These are phyloP conservation scores for Fusarium pseudocircinatum DNA, from an alignment of 2,329 filamentous ascomycete genomes.

Conservation along the genomic window DNA sequence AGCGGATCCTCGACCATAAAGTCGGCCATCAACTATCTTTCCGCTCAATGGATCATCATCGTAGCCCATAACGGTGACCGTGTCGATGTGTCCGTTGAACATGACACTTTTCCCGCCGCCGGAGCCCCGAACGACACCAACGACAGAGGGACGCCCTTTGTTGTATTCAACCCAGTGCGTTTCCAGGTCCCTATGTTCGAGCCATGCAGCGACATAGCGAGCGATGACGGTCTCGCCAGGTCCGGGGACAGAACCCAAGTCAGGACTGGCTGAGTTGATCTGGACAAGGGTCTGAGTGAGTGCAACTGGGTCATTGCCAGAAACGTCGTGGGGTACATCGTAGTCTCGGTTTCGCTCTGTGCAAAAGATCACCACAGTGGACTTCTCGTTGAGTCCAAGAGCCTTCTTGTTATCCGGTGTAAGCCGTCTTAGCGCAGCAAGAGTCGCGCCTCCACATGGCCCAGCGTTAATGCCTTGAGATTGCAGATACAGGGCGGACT, in stretches of 20 bases:
- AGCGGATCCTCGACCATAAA: slow-evolving; percentile 58
- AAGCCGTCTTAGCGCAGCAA: slow-evolving; percentile 66
- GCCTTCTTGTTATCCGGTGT: slow-evolving; percentile 46
- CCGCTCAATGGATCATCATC: slow-evolving; percentile 57
- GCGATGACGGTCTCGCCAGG: slow-evolving; percentile 58
- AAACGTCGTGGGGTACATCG: slow-evolving; percentile 52
- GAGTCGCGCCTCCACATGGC: slow-evolving; percentile 69
- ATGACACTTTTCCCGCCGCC: slow-evolving; percentile 60
- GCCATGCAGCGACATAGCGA: slow-evolving; percentile 59
- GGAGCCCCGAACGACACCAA: slow-evolving; percentile 57
- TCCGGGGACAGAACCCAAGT: slow-evolving; percentile 52
- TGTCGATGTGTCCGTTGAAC: slow-evolving; percentile 64
- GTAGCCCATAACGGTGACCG: slow-evolving; percentile 59
- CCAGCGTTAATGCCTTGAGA: slow-evolving; percentile 60
- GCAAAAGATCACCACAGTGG: slow-evolving; percentile 71
- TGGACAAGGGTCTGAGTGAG: slow-evolving; percentile 57
- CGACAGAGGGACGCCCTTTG: slow-evolving; percentile 59
- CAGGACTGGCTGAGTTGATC: slow-evolving; percentile 61
- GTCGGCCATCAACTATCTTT: slow-evolving; percentile 48
- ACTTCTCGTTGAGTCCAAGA: slow-evolving; percentile 55
- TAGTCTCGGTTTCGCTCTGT: slow-evolving; percentile 69
- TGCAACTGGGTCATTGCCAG: slow-evolving; percentile 51
- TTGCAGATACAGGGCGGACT: slow-evolving; percentile 64
- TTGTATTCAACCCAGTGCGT: slow-evolving; percentile 58
- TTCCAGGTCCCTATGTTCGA: slow-evolving; percentile 62